Evolutionary conservation across 164 flowering plant species (phyloP), one percentile per base, ranked within the genome.

Genomic region (Vitis riparia): DNA sequence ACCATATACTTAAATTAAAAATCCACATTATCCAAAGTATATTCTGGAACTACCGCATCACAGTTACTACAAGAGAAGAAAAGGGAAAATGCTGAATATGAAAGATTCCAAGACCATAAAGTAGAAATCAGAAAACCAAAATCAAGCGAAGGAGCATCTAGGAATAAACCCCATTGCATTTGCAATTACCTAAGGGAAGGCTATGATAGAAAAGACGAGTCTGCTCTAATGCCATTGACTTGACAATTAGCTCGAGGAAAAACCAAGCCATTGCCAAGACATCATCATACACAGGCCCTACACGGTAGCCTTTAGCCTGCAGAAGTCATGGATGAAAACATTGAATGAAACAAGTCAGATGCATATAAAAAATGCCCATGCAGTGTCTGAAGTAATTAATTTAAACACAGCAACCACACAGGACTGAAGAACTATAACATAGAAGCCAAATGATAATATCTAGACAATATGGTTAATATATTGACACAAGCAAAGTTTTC

Each of bases 271-370:
- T 96, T 67, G 98, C 89, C 83, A 96, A 81, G 51, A 96, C 99
- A 81, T 96, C 99, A 86, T 96, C 99, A 80, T 96, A 93, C 48
- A 96, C 99, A 9, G 98, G 99, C 53, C 99, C 99, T 56, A 96
- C 99, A 66, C 99, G 97, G 73, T 96, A 96, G n/a, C 99, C 99
- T 89, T 96, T 96, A 16, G 99, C 99, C 99, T 96, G 86, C 77
- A 82, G 29, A 56, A 37, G 44, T 37, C 44, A 37, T 37, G 44
- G 44, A 15, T 17, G 23, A 68, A 62, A 11, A n/a, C 14, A 60
- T 61, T 63, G 19, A 63, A 47, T 23, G 14, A 49, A 49, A 7
- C 7, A 69, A 53, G 16, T n/a, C 32, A 37, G 64, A 0, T 3
- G 59, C 23, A 27, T 16, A 19, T 55, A 9, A 55, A 70, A 13